These are phyloP conservation scores for Echria macrotheca DNA, from an alignment of 495 filamentous ascomycete species.

Conservation along the genomic window DNA sequence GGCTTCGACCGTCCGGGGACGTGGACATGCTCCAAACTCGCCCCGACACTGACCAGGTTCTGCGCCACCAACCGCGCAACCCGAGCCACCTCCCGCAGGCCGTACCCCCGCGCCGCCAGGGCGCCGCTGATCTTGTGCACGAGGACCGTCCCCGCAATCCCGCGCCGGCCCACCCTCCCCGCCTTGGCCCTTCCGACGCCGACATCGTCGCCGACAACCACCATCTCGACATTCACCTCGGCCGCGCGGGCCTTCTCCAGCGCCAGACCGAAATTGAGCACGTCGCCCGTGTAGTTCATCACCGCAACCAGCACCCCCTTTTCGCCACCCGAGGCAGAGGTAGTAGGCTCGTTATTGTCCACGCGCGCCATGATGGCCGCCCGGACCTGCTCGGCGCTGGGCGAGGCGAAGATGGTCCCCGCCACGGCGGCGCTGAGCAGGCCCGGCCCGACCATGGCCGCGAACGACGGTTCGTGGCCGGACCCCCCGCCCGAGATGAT, in stretches of 20 bases:
- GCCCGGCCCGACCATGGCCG: conserved; percentile 61
- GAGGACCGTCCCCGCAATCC: conserved; percentile 85
- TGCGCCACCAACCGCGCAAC: conserved; percentile 66
- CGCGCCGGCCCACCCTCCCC: conserved; percentile 87
- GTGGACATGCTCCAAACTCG: conserved; percentile 83
- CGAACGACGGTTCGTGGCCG: conserved; percentile 90
- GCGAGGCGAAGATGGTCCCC: conserved; percentile 89
- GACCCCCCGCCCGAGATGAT: conserved; percentile 86
- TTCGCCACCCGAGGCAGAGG: background rate
- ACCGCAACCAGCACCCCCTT: conserved; percentile 64
- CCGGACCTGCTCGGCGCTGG: conserved; percentile 80
- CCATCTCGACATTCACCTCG: conserved; percentile 80
- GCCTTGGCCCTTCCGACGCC: conserved; percentile 77
- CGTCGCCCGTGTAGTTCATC: conserved; percentile 75
- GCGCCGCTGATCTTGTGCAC: conserved; percentile 88
- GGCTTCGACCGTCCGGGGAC: conserved; percentile 67
- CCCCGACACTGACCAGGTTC: conserved; percentile 82
- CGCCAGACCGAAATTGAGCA: conserved; percentile 92
- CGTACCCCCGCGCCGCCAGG: conserved; percentile 65
- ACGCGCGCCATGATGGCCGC: conserved; percentile 68
- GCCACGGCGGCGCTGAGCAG: conserved; percentile 82
- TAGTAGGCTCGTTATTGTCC: conserved; percentile 46
- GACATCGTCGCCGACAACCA: conserved; percentile 93
- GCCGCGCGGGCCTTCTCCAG: conserved; percentile 86
- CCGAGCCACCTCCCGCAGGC: conserved; percentile 59